Base-by-base conservation (phyloP, 2,329 filamentous ascomycete genomes). In the Sarocladium kiliense region DNA sequence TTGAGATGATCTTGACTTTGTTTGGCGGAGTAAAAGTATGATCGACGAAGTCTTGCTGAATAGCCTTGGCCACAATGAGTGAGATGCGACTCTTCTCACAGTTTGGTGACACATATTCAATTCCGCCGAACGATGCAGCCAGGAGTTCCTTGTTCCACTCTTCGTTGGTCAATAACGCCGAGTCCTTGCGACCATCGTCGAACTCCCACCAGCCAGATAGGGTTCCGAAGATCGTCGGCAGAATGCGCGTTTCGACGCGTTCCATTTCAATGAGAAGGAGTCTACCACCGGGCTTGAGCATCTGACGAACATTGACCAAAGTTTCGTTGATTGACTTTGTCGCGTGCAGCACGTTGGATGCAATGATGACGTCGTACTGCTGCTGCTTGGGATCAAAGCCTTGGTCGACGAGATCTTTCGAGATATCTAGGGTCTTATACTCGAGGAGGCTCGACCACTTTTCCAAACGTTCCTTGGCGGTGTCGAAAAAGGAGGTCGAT, bases 201-300 rank as follows among this genome's bases (percentile, higher is more conserved):
- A n/a, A n/a, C n/a, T n/a, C 57, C 67, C 67, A 70, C 66, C 66
- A 69, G 12, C 65, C 67, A 7, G 65, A 59, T 2, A 68, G 56
- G 12, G 61, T 58, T 3, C 67, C 66, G 26, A 67, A 67, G 25
- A 59, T 41, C 65, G 26, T 65, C 65, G 32, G 58, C 25, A 57
- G 54, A 11, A 6, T 53, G 2, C 3, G 32, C 4, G 32, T 25
- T 21, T 26, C 6, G 4, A 34, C 7, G 27, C 19, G 9, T 30
- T 61, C 64, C 1, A 54, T 58, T 47, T 66, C 63, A 3, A 63
- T 47, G 9, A 67, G 11, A 0, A 66, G 25, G 0, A 67, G 58
- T 23, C 61, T 62, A 1, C 65, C 65, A 3, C 63, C 63, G 0
- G 59, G 58, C 37, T 60, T 63, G 10, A 67, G 47, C 3, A 67